A percentile compares a stretch with the other conserved stretches of the same genome.
These are phyloP conservation scores for Fusarium virguliforme DNA, from an alignment of 2,329 filamentous ascomycete genomes.

Conservation along the genomic window DNA sequence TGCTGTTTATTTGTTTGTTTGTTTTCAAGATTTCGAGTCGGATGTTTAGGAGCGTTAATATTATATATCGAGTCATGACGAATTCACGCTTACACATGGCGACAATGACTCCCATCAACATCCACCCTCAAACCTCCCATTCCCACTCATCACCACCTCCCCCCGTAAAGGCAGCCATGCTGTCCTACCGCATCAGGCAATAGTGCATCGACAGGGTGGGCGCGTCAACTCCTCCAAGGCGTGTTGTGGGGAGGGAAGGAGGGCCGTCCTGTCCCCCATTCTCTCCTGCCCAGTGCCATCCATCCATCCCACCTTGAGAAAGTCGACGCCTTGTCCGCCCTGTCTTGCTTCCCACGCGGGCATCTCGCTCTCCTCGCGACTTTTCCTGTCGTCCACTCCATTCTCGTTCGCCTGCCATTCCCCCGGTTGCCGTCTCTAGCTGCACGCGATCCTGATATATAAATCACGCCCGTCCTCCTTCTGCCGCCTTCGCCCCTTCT, in stretches of 20 bases:
- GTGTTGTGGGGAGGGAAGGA: slow-evolving; percentile 40
- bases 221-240: slow-evolving; percentile 40
- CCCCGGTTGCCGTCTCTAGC: slow-evolving; percentile 2
- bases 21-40: neutral
- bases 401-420: slow-evolving; percentile 46
- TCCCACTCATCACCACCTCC: neutral
- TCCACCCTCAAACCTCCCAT: neutral
- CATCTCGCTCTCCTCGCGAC: slow-evolving; percentile 39
- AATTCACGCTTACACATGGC: neutral
- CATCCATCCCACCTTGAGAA: slow-evolving; percentile 34
- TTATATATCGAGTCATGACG: neutral
- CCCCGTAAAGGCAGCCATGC: slow-evolving; percentile 32
- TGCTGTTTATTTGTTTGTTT: neutral
- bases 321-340: slow-evolving; percentile 48
- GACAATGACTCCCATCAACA: neutral
- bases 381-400: slow-evolving; percentile 48
- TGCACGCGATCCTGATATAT: slow-evolving; percentile 32
- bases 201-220: slow-evolving; percentile 44
- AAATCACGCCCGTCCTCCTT: slow-evolving; percentile 36
- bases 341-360: slow-evolving; percentile 31
- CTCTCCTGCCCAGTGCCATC: slow-evolving; percentile 25
- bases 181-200: slow-evolving; percentile 32
- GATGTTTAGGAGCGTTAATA: neutral
- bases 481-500: slow-evolving; percentile 20
- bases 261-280: slow-evolving; percentile 24